Conservation (phyloP, 768 basidiomycete species). For the Leucocoprinus leucothites region DNA sequence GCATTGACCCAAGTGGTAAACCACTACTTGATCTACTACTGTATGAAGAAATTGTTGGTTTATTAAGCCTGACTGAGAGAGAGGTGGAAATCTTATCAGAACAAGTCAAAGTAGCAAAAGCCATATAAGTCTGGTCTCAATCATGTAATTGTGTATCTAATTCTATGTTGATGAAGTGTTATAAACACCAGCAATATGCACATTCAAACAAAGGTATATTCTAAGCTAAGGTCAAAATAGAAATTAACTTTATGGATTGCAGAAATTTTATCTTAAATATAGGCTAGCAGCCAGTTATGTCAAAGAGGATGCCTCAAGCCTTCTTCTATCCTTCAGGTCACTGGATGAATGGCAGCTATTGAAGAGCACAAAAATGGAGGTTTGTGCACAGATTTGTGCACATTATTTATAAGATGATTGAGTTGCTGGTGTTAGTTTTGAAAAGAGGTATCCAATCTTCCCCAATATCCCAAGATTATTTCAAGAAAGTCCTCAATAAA, state of each 20-base stretch:
- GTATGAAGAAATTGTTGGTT: neutral
- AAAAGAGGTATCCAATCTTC: neutral
- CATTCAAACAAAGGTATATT: neutral
- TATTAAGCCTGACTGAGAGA: neutral
- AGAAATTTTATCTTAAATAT: conserved; percentile 20
- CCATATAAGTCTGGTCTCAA: neutral
- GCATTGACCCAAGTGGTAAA: neutral
- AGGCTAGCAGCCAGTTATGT: conserved; percentile 8
- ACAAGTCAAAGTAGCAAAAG: neutral
- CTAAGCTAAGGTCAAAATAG: neutral
- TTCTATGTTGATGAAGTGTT: neutral
- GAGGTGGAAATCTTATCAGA: neutral
- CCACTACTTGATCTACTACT: neutral
- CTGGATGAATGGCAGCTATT: conserved; percentile 14
- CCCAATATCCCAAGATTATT: neutral
- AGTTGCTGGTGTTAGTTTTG: neutral
- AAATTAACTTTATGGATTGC: neutral
- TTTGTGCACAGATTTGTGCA: neutral
- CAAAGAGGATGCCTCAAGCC: neutral
- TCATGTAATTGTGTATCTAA: neutral
- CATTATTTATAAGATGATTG: conserved; percentile 7
- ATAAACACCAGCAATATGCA: neutral
- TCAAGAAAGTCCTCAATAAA: neutral
- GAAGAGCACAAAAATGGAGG: conserved; percentile 19
- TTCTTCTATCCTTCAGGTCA: conserved; percentile 7